These are phyloP conservation scores for Fusarium nygamai DNA, from an alignment of 2,329 filamentous ascomycete genomes.

Conservation along the genomic window DNA sequence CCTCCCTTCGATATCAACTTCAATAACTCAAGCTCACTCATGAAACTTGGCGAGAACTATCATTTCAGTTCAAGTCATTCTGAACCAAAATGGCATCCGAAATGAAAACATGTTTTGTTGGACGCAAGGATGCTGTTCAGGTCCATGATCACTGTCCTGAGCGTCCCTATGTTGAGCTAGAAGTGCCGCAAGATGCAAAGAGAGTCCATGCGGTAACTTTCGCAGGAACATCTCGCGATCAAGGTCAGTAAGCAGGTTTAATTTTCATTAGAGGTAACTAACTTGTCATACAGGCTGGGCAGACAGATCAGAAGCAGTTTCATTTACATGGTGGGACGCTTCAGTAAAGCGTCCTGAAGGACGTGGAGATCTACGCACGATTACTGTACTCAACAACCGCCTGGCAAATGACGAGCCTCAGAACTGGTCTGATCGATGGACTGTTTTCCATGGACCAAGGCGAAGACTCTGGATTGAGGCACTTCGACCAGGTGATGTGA, in stretches of 20 bases:
- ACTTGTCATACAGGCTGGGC: slow-evolving; percentile 12
- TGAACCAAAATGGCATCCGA: not conserved
- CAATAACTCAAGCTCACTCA: not conserved
- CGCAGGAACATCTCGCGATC: slow-evolving; percentile 12
- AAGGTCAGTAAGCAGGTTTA: not conserved
- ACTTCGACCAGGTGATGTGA: slow-evolving; percentile 9
- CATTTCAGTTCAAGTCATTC: fast-evolving
- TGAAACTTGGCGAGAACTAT: too few species aligned
- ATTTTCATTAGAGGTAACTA: fast-evolving
- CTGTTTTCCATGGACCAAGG: not conserved
- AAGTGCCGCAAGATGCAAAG: slow-evolving; percentile 23
- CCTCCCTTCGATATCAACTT: not conserved
- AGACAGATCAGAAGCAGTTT: slow-evolving; percentile 8
- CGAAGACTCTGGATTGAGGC: slow-evolving; percentile 22
- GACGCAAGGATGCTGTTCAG: slow-evolving; percentile 18
- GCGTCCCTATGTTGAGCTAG: slow-evolving; percentile 18
- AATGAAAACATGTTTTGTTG: slow-evolving; percentile 2
- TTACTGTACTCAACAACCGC: slow-evolving; percentile 16
- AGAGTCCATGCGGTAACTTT: slow-evolving; percentile 20
- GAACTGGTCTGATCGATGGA: not conserved
- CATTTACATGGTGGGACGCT: slow-evolving; percentile 32
- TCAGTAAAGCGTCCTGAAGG: slow-evolving; percentile 25
- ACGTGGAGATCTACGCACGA: slow-evolving; percentile 22
- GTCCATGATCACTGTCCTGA: slow-evolving; percentile 30
- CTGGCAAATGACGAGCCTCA: slow-evolving; percentile 5